These are phyloP conservation scores for Alloteropsis angusta DNA, from an alignment of 202 grass and related monocot genomes.

Conservation along the genomic window DNA sequence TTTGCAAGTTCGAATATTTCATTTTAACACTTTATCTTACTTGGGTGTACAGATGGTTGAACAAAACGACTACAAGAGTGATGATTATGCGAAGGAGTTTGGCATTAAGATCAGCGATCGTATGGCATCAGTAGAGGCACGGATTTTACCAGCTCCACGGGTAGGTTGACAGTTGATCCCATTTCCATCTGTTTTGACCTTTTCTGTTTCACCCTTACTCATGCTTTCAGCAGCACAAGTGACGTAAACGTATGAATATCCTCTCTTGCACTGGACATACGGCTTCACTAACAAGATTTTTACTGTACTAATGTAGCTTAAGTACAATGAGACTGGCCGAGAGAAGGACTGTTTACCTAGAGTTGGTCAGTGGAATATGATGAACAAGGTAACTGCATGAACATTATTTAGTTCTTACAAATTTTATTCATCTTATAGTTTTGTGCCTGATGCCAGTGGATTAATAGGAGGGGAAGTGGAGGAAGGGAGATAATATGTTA, in stretches of 20 bases:
- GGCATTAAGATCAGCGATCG: conserved; percentile 66
- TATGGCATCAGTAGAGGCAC: conserved; percentile 67
- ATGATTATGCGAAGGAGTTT: conserved; percentile 76
- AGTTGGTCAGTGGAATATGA: conserved; percentile 93
- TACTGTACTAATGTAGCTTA: conserved; percentile 44
- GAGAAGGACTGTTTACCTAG: conserved; percentile 73
- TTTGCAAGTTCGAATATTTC: background rate
- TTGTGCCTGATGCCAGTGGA: background rate
- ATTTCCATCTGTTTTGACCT: background rate
- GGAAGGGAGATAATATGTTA: background rate
- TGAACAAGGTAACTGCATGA: conserved; percentile 65
- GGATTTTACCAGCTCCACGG: conserved; percentile 70
- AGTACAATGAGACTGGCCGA: conserved; percentile 71
- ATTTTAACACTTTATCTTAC: background rate
- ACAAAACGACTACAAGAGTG: conserved; percentile 54
- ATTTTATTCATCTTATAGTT: background rate
- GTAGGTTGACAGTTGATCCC: conserved; percentile 26
- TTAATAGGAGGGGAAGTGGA: background rate
- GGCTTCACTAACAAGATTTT: background rate
- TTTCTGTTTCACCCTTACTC: background rate
- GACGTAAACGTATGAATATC: background rate
- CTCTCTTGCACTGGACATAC: background rate
- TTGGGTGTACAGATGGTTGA: conserved; percentile 49
- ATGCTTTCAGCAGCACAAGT: background rate
- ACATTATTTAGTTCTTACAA: background rate